Base-by-base conservation (phyloP, 2,329 filamentous ascomycete species). In the Sporothrix curviconia region DNA sequence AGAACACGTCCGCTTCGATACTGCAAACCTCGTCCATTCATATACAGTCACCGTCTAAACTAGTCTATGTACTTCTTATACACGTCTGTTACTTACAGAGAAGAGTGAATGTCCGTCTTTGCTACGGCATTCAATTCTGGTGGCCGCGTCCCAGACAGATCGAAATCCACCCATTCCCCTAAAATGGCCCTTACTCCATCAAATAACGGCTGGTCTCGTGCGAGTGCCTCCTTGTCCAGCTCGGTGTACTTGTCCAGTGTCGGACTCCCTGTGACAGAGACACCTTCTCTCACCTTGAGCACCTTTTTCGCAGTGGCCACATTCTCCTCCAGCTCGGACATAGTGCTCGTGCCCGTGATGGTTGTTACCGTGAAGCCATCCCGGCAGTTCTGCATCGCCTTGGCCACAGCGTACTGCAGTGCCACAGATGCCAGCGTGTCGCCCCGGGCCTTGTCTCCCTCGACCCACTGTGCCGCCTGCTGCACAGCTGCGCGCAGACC, bases 261-360 rank as follows among this genome's bases (percentile, higher is more conserved):
- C 4, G 17, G 40, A 9, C 11, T 22, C 9, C 19, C 2, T 3
- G 40, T n/a, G n/a, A n/a, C 11, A 2, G 40, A 5, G 19, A 1
- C 40, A 12, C 4, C 3, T 2, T 43, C 17, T 30, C 22, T 7
- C 24, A 30, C 24, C 15, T 30, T 30, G 2, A 46, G 22, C 6
- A 46, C 30, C 43, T 46, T 22, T 14, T 46, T 46, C 7, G 30
- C 43, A 2, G 43, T 46, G 2, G 22, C 14, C 43, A 46, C 22
- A 14, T 46, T 46, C 43, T 46, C 24, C 15, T 46, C 43, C 6
- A 46, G 43, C 3, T 46, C 43, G 12, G 43, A 46, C 22, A 46
- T 63, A 25, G 66, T 69, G 36, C 68, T 68, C 4, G 69, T 67
- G 1, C 70, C 71, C 40, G 67, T 68, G 40, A 73, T 70, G 2